Base-by-base conservation (phyloP, 2,329 filamentous ascomycete genomes). In the Teratosphaeria nubilosa region DNA sequence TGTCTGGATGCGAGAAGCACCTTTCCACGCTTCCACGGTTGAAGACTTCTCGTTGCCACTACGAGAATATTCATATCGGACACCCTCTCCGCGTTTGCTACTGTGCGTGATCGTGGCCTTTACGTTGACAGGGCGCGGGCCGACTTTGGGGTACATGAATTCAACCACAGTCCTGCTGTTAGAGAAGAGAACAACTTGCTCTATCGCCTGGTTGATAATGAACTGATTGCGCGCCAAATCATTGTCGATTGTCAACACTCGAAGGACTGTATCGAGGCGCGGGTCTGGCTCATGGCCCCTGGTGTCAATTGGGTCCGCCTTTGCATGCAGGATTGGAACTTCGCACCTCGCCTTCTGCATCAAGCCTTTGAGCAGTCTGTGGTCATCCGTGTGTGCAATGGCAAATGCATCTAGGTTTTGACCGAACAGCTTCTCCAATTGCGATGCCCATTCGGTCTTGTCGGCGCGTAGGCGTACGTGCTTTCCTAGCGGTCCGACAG, bases 401-500 rank as follows among this genome's bases (percentile, higher is more conserved):
- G 95, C 82, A 68, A 97, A 99, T 1, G 82, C 85, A 61, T 84
- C 87, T 32, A 97, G 76, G 0, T 76, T 78, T 3, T 72, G 73
- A n/a, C 89, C 89, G 52, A 96, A 80, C 1, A 82, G 82, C 62
- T 82, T 87, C 70, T 99, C 94, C 14, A 99, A 73, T 51, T 95
- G 84, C 0, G 83, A 81, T 1, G 86, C 87, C 94, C 94, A 99
- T 65, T 89, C 80, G 0, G 89, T 87, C 64, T 92, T 86, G 37
- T 84, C 76, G 25, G 55, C 13, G 10, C n/a, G 57, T 25, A 99
- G 76, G 63, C 84, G 85, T 55, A 99, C 80, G 67, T 94, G 82
- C 25, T 84, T 77, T 31, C 91, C 94, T 14, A 97, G 77, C 0
- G 94, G 94, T 0, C 94, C 94, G 34, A 97, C 78, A 1, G 94